Conservation (phyloP, 2,329 filamentous ascomycete species). For the Penicillium occitanis region DNA sequence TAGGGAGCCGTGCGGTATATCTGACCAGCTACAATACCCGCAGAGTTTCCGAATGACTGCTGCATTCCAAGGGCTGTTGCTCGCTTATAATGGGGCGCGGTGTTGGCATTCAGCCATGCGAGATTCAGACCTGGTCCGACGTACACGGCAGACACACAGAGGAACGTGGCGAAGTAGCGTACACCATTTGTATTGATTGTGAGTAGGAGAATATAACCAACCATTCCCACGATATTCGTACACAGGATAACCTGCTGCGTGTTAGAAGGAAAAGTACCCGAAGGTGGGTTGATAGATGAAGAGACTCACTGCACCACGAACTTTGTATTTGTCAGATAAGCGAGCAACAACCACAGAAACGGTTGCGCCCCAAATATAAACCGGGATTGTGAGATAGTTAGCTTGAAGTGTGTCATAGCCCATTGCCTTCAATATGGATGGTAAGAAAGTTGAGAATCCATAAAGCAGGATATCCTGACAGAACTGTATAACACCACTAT, state of each 20-base stretch:
- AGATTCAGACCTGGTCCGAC: slow-evolving; percentile 28
- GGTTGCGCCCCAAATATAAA: slow-evolving; percentile 29
- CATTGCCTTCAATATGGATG: slow-evolving; percentile 45
- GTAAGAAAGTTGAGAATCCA: slow-evolving; percentile 28
- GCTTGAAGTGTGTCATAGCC: slow-evolving; percentile 40
- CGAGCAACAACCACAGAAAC: slow-evolving; percentile 24
- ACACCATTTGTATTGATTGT: background rate
- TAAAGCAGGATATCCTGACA: background rate
- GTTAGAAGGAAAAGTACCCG: background rate
- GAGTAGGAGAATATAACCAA: background rate
- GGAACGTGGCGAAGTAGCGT: background rate
- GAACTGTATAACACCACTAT: slow-evolving; percentile 1
- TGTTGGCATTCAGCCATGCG: slow-evolving; percentile 4
- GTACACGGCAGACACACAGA: background rate
- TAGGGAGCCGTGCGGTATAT: slow-evolving; percentile 43
- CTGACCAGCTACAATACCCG: slow-evolving; percentile 66
- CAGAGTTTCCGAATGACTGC: slow-evolving; percentile 58
- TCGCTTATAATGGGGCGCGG: slow-evolving; percentile 46
- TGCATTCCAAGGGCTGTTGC: slow-evolving; percentile 4
- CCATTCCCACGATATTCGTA: background rate
- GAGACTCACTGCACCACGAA: slow-evolving; percentile 23
- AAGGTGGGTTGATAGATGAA: background rate
- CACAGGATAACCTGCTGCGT: slow-evolving; percentile 18
- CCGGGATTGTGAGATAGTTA: slow-evolving; percentile 44
- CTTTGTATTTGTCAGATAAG: slow-evolving; percentile 29